A percentile compares a stretch with the other conserved stretches of the same genome.
Evolutionary conservation across 2,329 filamentous ascomycete genomes (phyloP).

Genomic region (Parastagonospora avenae): DNA sequence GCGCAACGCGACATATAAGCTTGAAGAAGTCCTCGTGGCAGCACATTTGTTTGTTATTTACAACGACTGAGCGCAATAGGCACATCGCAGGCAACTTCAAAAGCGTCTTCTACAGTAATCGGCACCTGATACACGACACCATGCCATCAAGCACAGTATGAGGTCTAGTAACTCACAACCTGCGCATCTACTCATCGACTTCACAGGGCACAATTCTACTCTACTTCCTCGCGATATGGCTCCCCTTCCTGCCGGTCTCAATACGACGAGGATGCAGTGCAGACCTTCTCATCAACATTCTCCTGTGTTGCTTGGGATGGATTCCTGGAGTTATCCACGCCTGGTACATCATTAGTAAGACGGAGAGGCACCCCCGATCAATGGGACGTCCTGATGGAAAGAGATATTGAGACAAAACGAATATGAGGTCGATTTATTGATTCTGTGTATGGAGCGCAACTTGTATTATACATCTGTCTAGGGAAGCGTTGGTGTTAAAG

Average conservation of each 20-base stretch:
- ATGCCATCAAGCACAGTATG: constrained; percentile 20
- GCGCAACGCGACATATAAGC: neutral
- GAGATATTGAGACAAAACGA: neutral
- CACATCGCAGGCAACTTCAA: too few species aligned
- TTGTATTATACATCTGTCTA: too few species aligned
- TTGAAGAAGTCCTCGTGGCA: neutral
- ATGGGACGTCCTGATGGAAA: constrained; percentile 12
- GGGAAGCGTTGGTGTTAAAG: too few species aligned
- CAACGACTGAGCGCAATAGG: too few species aligned
- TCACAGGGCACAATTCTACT: constrained; percentile 29
- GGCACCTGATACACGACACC: neutral
- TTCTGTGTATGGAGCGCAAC: too few species aligned
- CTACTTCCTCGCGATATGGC: constrained; percentile 39
- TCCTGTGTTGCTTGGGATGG: constrained; percentile 44
- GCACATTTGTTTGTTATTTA: too few species aligned
- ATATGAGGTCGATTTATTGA: neutral
- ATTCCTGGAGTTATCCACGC: constrained; percentile 37
- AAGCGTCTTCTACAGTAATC: neutral
- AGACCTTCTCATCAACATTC: constrained; percentile 51
- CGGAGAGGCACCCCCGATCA: neutral
- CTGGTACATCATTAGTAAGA: constrained; percentile 30
- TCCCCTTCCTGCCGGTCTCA: constrained; percentile 50
- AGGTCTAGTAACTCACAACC: neutral
- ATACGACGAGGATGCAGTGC: constrained; percentile 46
- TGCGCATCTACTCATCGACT: neutral